A percentile compares a stretch with the other conserved stretches of the same genome.
Conservation (phyloP, 441 rosid species). For the Gossypium gossypioides region DNA sequence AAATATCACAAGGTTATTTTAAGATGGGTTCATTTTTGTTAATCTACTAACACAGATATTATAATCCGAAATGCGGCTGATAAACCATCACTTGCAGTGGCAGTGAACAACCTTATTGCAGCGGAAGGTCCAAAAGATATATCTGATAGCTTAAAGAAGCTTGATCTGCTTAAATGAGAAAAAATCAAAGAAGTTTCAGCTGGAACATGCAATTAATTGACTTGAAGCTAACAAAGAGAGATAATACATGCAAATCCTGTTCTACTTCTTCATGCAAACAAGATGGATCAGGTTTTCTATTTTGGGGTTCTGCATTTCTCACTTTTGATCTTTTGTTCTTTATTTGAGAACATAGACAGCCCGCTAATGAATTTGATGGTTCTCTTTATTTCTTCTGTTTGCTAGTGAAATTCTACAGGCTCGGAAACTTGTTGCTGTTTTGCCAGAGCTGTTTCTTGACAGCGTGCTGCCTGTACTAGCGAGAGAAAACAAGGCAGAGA, state of each 20-base stretch:
- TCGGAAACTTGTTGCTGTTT: slow-evolving; percentile 58
- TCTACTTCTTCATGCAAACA: slow-evolving; percentile 78
- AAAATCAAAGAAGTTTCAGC: slow-evolving; percentile 52
- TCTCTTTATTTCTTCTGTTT: neutral
- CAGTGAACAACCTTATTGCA: slow-evolving; percentile 68
- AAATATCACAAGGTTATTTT: neutral
- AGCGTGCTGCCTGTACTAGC: slow-evolving; percentile 55
- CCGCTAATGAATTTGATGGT: neutral
- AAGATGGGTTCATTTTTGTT: neutral
- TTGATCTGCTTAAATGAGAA: slow-evolving; percentile 67
- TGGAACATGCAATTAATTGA: slow-evolving; percentile 45
- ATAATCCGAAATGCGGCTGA: slow-evolving; percentile 58
- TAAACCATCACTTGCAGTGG: slow-evolving; percentile 73
- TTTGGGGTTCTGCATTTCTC: slow-evolving; percentile 12
- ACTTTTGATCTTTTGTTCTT: neutral
- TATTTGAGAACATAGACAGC: neutral
- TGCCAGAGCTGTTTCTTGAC: slow-evolving; percentile 49
- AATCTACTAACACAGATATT: slow-evolving; percentile 35
- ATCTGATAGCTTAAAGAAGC: slow-evolving; percentile 72
- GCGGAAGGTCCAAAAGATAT: slow-evolving; percentile 70
- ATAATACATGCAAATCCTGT: slow-evolving; percentile 64
- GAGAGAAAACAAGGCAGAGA: slow-evolving; percentile 71
- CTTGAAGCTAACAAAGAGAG: slow-evolving; percentile 66
- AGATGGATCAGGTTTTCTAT: slow-evolving; percentile 56
- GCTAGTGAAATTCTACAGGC: slow-evolving; percentile 50